phyloP scores from a whole-genome alignment of 2,329 filamentous ascomycete genomes.

The Penicillium sclerotiorum region DNA sequence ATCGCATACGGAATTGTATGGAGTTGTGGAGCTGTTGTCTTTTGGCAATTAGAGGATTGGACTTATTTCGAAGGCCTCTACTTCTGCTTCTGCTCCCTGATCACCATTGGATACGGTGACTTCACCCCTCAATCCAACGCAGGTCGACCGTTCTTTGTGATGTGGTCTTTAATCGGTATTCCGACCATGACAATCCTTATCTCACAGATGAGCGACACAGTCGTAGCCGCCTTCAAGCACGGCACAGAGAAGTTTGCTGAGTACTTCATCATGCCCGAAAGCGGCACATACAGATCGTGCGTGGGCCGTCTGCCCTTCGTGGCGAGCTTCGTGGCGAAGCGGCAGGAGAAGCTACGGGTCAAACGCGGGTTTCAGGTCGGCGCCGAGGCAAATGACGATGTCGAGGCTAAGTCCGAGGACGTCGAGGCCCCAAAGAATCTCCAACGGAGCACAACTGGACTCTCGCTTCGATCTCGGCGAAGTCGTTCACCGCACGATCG shows the following conservation, averaged over 20 bases:
- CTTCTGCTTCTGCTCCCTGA: constrained; percentile 79
- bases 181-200: constrained; percentile 88
- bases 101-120: constrained; percentile 89
- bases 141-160: constrained; percentile 85
- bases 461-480: background rate
- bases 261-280: constrained; percentile 66
- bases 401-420: constrained; percentile 14
- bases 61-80: constrained; percentile 81
- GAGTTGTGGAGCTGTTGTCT: constrained; percentile 77
- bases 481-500: constrained; percentile 1
- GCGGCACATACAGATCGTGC: constrained; percentile 57
- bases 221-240: constrained; percentile 69
- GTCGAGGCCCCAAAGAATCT: background rate
- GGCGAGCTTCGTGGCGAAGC: constrained; percentile 39
- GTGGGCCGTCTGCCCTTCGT: constrained; percentile 51
- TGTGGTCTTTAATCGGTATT: constrained; percentile 84
- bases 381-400: constrained; percentile 34
- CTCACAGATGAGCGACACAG: constrained; percentile 79
- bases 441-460: background rate
- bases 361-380: constrained; percentile 50
- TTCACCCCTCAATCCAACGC: constrained; percentile 73
- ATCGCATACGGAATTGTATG: constrained; percentile 73
- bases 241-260: constrained; percentile 64
- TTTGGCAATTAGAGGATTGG: constrained; percentile 62
- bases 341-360: constrained; percentile 49